A percentile compares a stretch with the other conserved stretches of the same genome.
These are phyloP conservation scores for Hydnum rufescens DNA, from an alignment of 768 basidiomycete species.

Conservation along the genomic window DNA sequence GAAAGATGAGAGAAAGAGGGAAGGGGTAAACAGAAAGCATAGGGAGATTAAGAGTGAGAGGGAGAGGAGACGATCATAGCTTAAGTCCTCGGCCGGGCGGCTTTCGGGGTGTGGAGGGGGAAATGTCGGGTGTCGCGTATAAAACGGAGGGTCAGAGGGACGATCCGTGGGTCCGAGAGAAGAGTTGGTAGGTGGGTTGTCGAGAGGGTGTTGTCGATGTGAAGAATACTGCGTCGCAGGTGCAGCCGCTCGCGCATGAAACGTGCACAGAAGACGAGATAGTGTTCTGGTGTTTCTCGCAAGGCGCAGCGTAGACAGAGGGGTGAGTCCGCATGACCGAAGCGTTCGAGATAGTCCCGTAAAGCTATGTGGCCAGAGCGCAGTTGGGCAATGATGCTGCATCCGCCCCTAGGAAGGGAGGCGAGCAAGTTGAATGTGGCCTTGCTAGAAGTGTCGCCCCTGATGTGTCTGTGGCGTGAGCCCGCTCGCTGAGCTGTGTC, in stretches of 20 bases:
- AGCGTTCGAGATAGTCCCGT: slow-evolving; percentile 4
- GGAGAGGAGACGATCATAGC: too few relatives aligned
- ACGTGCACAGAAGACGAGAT: slow-evolving; percentile 3
- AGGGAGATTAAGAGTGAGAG: too few relatives aligned
- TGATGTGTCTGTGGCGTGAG: not conserved
- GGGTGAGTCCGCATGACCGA: slow-evolving; percentile 6
- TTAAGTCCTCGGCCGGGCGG: too few relatives aligned
- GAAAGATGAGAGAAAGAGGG: too few relatives aligned
- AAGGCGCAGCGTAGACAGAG: slow-evolving; percentile 2
- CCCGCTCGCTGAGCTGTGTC: not conserved
- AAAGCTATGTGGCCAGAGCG: slow-evolving; percentile 7
- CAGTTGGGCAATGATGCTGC: slow-evolving; percentile 7
- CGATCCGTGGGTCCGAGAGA: not conserved
- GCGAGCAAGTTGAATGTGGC: not conserved
- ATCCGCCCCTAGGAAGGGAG: not conserved
- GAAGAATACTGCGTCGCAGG: not conserved
- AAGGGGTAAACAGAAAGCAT: too few relatives aligned
- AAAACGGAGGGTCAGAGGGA: not conserved
- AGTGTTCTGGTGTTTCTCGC: slow-evolving; percentile 8
- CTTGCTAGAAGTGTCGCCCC: not conserved
- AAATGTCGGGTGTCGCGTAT: not conserved
- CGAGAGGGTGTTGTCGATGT: not conserved
- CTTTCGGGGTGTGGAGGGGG: not conserved
- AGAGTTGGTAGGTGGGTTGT: not conserved
- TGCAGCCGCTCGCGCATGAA: not conserved